phyloP scores from a whole-genome alignment of 768 basidiomycete species.

The Multifurca ochricompacta region DNA sequence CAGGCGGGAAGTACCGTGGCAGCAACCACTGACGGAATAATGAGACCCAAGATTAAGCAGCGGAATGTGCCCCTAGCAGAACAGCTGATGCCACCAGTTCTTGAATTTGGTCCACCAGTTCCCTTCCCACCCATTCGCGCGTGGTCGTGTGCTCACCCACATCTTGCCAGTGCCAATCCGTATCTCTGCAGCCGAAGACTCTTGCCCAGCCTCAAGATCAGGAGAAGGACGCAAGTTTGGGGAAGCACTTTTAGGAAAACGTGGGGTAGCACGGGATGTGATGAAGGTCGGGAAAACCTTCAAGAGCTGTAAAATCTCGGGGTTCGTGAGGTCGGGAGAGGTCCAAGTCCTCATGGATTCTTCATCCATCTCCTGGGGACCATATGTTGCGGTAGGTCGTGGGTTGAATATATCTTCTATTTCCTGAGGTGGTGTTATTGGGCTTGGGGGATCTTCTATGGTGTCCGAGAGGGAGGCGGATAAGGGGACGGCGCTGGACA shows the following conservation, averaged over 20 bases:
- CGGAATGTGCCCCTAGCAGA: constrained; percentile 43
- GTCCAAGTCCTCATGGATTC: constrained; percentile 72
- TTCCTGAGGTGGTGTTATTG: constrained; percentile 33
- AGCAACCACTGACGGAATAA: background rate
- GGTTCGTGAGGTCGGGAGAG: constrained; percentile 68
- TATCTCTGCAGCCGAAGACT: constrained; percentile 48
- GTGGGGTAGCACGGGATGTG: constrained; percentile 57
- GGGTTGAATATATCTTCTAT: constrained; percentile 26
- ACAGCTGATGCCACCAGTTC: constrained; percentile 71
- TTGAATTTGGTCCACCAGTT: constrained; percentile 73
- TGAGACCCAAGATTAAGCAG: constrained; percentile 1
- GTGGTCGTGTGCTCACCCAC: constrained; percentile 59
- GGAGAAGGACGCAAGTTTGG: constrained; percentile 31
- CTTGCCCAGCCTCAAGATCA: constrained; percentile 68
- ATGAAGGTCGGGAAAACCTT: constrained; percentile 74
- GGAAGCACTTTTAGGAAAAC: constrained; percentile 44
- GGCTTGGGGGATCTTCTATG: constrained; percentile 36
- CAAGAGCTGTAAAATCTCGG: constrained; percentile 62
- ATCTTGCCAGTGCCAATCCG: constrained; percentile 78
- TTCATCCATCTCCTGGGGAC: constrained; percentile 33
- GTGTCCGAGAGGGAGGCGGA: constrained; percentile 29
- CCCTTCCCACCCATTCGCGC: constrained; percentile 63
- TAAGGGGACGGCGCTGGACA: constrained; percentile 29
- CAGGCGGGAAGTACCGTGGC: background rate
- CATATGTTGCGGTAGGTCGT: constrained; percentile 23